phyloP scores from a whole-genome alignment of 2,329 filamentous ascomycete species.

The Tolypocladium guangdongense region DNA sequence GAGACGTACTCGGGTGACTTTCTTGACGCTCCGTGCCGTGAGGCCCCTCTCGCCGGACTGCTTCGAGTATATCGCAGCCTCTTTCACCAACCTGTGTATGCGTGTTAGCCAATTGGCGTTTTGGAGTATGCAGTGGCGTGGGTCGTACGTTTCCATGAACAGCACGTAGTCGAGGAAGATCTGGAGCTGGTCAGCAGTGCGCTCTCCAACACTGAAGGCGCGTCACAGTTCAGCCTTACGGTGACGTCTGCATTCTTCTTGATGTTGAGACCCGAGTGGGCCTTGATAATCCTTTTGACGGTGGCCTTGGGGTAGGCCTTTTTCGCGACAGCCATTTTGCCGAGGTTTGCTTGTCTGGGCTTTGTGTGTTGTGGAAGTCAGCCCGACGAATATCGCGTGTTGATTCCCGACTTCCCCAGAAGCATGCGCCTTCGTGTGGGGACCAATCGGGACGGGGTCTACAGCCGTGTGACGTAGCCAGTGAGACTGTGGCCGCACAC shows the following conservation, averaged over 20 bases:
- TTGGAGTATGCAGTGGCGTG: not conserved
- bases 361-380: not conserved
- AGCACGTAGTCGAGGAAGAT: constrained; percentile 77
- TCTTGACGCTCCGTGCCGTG: constrained; percentile 65
- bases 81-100: constrained; percentile 56
- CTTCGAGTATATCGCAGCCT: constrained; percentile 67
- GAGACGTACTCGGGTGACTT: constrained; percentile 55
- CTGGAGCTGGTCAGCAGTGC: constrained; percentile 32
- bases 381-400: not conserved
- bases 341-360: not conserved
- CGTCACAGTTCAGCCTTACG: constrained; percentile 34
- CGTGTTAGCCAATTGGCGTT: not conserved
- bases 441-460: not conserved
- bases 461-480: not conserved
- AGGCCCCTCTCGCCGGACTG: constrained; percentile 62
- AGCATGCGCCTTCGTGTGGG: not conserved
- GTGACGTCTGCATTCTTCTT: constrained; percentile 81
- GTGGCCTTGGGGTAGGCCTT: constrained; percentile 77
- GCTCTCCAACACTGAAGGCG: constrained; percentile 8
- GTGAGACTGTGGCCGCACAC: not conserved
- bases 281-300: constrained; percentile 82
- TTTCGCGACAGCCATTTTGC: constrained; percentile 35
- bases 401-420: not conserved
- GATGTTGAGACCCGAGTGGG: constrained; percentile 68
- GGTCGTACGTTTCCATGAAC: constrained; percentile 56